Conservation (phyloP, 495 filamentous ascomycete species). For the Podospora fimiseda region DNA sequence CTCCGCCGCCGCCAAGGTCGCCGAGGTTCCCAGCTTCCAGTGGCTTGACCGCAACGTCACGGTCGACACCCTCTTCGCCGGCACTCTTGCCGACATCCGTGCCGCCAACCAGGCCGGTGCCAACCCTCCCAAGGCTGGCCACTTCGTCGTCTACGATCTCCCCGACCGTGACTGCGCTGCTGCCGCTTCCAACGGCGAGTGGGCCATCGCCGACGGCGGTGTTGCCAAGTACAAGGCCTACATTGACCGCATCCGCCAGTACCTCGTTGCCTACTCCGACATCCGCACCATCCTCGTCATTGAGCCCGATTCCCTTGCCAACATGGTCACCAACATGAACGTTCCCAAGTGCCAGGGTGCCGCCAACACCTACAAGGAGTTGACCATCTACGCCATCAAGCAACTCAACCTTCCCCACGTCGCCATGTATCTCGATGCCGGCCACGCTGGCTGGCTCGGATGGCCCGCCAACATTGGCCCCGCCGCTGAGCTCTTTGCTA, state of each 20-base stretch:
- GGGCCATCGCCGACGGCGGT: conserved; percentile 47
- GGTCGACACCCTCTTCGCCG: conserved; percentile 50
- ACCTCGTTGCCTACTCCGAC: conserved; percentile 48
- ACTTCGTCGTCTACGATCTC: conserved; percentile 67
- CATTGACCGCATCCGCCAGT: conserved; percentile 60
- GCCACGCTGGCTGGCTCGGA: conserved; percentile 75
- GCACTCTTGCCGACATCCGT: conserved; percentile 48
- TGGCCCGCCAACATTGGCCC: conserved; percentile 72
- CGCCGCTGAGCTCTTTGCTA: conserved; percentile 59
- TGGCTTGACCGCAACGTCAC: conserved; percentile 61
- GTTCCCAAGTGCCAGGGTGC: conserved; percentile 59
- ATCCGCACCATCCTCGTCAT: conserved; percentile 49
- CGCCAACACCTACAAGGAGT: conserved; percentile 56
- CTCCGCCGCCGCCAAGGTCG: conserved; percentile 55
- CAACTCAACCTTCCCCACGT: conserved; percentile 69
- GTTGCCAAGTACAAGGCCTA: conserved; percentile 63
- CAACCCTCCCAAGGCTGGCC: conserved; percentile 29
- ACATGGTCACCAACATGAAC: conserved; percentile 70
- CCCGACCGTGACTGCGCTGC: conserved; percentile 75
- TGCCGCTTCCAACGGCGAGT: conserved; percentile 70
- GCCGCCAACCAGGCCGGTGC: conserved; percentile 49
- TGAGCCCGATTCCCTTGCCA: conserved; percentile 75
- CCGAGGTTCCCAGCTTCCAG: conserved; percentile 63
- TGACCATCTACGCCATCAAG: conserved; percentile 63
- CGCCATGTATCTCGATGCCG: conserved; percentile 77